Conservation (phyloP, 1,139 yeast species). For the Blastobotrys proliferans region DNA sequence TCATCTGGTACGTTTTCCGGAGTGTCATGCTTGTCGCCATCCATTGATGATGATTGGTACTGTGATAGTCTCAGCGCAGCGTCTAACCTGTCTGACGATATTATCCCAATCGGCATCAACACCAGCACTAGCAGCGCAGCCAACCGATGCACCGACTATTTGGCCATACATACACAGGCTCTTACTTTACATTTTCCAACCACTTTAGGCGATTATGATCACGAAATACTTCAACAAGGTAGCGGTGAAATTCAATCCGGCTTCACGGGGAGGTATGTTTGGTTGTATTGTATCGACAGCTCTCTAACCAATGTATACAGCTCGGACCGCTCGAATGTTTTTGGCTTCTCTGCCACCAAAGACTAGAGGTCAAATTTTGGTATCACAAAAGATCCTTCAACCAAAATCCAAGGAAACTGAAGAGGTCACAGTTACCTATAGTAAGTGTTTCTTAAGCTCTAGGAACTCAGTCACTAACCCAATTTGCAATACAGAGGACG, state of each 20-base stretch:
- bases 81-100: too few relatives aligned
- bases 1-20: constrained; percentile 30
- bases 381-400: constrained; percentile 31
- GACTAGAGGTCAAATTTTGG: constrained; percentile 28
- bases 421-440: constrained; percentile 66
- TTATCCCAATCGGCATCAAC: too few relatives aligned
- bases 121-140: too few relatives aligned
- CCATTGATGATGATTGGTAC: neutral
- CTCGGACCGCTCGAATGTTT: constrained; percentile 76
- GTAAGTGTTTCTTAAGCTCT: constrained; percentile 28
- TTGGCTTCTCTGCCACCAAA: constrained; percentile 73
- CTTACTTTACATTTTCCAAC: too few relatives aligned
- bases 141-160: too few relatives aligned
- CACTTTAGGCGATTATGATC: too few relatives aligned
- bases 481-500: constrained; percentile 54
- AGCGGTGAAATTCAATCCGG: constrained; percentile 75
- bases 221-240: constrained; percentile 80
- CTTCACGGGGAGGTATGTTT: constrained; percentile 55
- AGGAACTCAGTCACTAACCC: neutral
- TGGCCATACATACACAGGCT: too few relatives aligned
- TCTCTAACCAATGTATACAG: constrained; percentile 29
- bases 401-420: constrained; percentile 47
- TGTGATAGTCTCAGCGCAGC: too few relatives aligned
- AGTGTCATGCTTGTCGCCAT: too few relatives aligned
- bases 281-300: neutral